phyloP scores from a whole-genome alignment of 2,329 filamentous ascomycete species.

The Tolypocladium pustulatum region DNA sequence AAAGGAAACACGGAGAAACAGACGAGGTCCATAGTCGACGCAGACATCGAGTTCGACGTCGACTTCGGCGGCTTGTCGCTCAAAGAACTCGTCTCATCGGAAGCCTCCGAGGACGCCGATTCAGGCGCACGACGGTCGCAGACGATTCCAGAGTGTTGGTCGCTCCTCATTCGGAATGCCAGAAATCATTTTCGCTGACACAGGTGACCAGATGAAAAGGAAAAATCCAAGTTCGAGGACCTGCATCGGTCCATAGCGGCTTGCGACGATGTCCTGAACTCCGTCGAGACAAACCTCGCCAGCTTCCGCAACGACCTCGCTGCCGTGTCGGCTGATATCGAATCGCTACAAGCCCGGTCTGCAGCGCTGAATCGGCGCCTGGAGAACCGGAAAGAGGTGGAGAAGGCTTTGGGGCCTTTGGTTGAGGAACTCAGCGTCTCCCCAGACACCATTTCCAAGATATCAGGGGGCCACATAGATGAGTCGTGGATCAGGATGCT shows the following conservation, averaged over 20 bases:
- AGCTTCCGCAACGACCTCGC: slow-evolving; percentile 92
- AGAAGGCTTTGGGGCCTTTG: slow-evolving; percentile 75
- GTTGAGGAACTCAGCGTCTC: slow-evolving; percentile 89
- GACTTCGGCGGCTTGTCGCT: slow-evolving; percentile 74
- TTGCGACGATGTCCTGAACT: slow-evolving; percentile 87
- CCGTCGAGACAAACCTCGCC: slow-evolving; percentile 83
- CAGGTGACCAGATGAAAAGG: slow-evolving; percentile 53
- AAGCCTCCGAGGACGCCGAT: slow-evolving; percentile 9
- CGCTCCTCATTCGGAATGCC: background rate
- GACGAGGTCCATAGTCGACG: slow-evolving; percentile 25
- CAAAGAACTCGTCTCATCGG: slow-evolving; percentile 51
- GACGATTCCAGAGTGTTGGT: slow-evolving; percentile 62
- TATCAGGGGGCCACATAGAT: slow-evolving; percentile 81
- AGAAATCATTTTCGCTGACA: background rate
- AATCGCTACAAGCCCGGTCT: slow-evolving; percentile 81
- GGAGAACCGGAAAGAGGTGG: slow-evolving; percentile 81
- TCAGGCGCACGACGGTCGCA: slow-evolving; percentile 38
- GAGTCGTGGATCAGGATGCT: slow-evolving; percentile 79
- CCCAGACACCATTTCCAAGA: slow-evolving; percentile 71
- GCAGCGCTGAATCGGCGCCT: slow-evolving; percentile 72
- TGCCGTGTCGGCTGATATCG: slow-evolving; percentile 87
- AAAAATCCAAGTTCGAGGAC: slow-evolving; percentile 79
- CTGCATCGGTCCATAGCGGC: slow-evolving; percentile 80
- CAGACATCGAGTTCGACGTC: slow-evolving; percentile 54
- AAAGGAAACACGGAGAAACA: slow-evolving; percentile 4